Evolutionary conservation across 805 yeast species (phyloP), one percentile per base, ranked within the genome.

Genomic region (Saturnispora gosingensis): DNA sequence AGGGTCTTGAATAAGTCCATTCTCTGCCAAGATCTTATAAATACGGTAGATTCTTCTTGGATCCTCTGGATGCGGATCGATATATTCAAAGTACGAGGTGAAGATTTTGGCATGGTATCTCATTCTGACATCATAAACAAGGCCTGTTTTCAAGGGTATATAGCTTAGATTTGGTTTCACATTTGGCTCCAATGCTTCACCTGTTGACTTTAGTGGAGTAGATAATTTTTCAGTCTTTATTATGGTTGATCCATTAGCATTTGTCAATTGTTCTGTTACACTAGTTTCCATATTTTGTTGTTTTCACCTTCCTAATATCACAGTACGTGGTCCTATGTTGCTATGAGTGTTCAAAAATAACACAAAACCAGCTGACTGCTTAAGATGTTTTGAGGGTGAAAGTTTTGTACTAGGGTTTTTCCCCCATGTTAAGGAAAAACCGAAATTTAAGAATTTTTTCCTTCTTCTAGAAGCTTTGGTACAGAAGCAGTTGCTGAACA

Each of bases 21-120:
- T 89, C 63, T 93, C 97, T 0, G 97, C 97, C 43, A 93, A 75
- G 42, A 86, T 85, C 69, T 93, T 89, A 71, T 93, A 93, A 45
- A 93, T 87, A 52, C 98, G 77, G 68, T 90, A 93, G 36, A 91
- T 90, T 59, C 99, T 80, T 56, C 99, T 77, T 10, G 99, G 99
- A 64, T 93, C 99, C 66, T 93, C 99, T 4, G 99, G 99, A 65
- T 93, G 99, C 2, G 98, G 99, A 64, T 93, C 99, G 49, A 91
- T 88, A 67, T 91, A 91, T 66, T 91, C 97, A 60, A 80, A 86
- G 59, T 91, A 88, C 2, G 93, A 85, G 3, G 96, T 88, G 69
- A 86, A 90, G 49, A 93, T 83, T 64, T 89, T 88, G 39, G 97
- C 96, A 66, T 93, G 99, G 67, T 91, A 93, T 55, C 99, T 76